A percentile compares a stretch with the other conserved stretches of the same genome.
Evolutionary conservation across 2,329 filamentous ascomycete species (phyloP).

Genomic region (Cordyceps fumosorosea): DNA sequence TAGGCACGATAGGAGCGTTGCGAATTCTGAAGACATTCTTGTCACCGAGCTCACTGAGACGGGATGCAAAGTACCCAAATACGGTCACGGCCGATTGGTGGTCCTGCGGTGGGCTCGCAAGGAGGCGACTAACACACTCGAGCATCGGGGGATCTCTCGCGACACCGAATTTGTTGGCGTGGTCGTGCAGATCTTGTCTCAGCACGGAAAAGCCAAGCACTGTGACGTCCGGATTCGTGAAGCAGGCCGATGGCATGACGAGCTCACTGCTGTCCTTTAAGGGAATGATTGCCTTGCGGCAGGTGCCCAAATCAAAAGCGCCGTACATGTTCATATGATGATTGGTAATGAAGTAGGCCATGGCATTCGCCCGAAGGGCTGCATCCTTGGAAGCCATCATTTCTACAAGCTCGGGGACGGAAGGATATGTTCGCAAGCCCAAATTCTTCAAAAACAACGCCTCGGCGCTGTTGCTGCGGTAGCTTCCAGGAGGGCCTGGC

Average conservation of each 20-base stretch:
- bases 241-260: constrained; percentile 70
- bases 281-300: constrained; percentile 60
- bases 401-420: constrained; percentile 65
- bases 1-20: constrained; percentile 65
- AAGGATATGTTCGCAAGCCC: constrained; percentile 66
- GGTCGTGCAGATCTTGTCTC: constrained; percentile 64
- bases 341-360: constrained; percentile 77
- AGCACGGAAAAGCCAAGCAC: constrained; percentile 78
- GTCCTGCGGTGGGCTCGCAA: constrained; percentile 64
- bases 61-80: constrained; percentile 78
- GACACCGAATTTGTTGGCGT: constrained; percentile 82
- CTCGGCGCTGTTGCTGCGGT: constrained; percentile 60
- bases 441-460: constrained; percentile 66
- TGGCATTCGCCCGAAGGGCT: constrained; percentile 57
- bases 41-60: constrained; percentile 65
- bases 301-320: constrained; percentile 50
- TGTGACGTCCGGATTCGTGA: constrained; percentile 68
- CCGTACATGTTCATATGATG: constrained; percentile 73
- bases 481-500: constrained; percentile 61
- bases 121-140: constrained; percentile 67
- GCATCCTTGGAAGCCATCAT: constrained; percentile 63
- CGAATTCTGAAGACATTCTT: constrained; percentile 54
- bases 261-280: constrained; percentile 62
- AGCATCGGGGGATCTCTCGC: constrained; percentile 71
- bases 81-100: constrained; percentile 59